These are phyloP conservation scores for Boletus rubroflammeus DNA, from an alignment of 768 basidiomycete species.

Conservation along the genomic window DNA sequence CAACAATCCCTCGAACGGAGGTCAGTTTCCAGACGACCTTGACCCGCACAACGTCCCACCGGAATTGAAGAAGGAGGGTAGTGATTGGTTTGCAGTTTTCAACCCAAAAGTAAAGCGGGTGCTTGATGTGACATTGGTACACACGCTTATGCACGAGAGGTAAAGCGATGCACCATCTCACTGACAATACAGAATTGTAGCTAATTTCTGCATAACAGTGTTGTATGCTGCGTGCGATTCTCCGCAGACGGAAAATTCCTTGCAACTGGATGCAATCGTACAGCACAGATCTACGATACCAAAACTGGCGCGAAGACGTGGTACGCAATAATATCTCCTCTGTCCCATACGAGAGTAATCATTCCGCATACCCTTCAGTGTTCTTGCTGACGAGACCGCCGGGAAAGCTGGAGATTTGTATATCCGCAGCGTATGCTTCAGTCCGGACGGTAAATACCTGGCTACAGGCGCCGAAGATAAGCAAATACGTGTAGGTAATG, in stretches of 20 bases:
- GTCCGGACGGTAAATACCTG: constrained; percentile 65
- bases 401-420: constrained; percentile 80
- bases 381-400: constrained; percentile 73
- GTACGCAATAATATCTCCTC: constrained; percentile 40
- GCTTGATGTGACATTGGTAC: constrained; percentile 76
- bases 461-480: constrained; percentile 90
- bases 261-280: constrained; percentile 95
- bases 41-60: constrained; percentile 33
- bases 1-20: constrained; percentile 26
- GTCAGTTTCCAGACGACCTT: constrained; percentile 34
- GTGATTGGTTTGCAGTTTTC: constrained; percentile 88
- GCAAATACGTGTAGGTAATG: constrained; percentile 70
- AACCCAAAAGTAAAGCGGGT: constrained; percentile 75
- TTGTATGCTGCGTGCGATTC: constrained; percentile 89
- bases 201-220: constrained; percentile 38
- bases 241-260: constrained; percentile 91
- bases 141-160: constrained; percentile 91
- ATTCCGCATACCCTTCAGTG: constrained; percentile 38
- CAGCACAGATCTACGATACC: constrained; percentile 93
- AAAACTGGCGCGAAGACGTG: constrained; percentile 82
- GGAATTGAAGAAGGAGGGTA: constrained; percentile 55
- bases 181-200: neutral
- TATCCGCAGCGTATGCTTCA: constrained; percentile 81
- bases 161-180: constrained; percentile 31
- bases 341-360: constrained; percentile 4